Base-by-base conservation (phyloP, 208 protist genomes). In the Balamuthia mandrillaris region DNA sequence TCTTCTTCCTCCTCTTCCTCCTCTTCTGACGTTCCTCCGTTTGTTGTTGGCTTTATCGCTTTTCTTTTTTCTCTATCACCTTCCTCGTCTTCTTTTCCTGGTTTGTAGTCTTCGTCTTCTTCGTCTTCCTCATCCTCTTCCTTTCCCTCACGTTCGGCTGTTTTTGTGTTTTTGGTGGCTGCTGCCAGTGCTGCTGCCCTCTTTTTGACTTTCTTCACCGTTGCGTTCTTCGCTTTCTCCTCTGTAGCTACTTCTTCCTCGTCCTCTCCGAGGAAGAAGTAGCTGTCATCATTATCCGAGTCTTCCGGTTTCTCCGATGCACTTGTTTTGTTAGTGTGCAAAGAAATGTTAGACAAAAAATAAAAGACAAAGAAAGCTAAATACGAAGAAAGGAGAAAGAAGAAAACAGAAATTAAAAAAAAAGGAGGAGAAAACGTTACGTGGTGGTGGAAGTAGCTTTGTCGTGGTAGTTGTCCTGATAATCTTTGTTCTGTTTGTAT, bases 401-500 rank as follows among this genome's bases (percentile, higher is more conserved):
- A 60, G 31, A 60, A n/a, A 27, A 16, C 6, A 4, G 31, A n/a
- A 60, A 60, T 7, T 7, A 16, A 18, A 27, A 18, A 4, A 4
- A 18, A 16, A 18, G 31, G 54, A 31, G n/a, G n/a, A n/a, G n/a
- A n/a, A n/a, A 16, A 42, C 51, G 51, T 42, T 74, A 52, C 24
- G 65, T 74, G 65, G 65, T 37, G 7, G 21, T 42, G 9, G 65
- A 45, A 35, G 51, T 52, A 18, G 18, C 65, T 31, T 74, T 74
- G 65, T 74, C 51, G n/a, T n/a, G n/a, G 33, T 37, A 3, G 65
- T 74, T 74, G n/a, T 54, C 72, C 24, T 86, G 37, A 47, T 86
- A 63, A 27, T 88, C 85, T 41, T 81, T 75, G 33, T 89, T 91
- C 66, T 89, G 81, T 33, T 91, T 83, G 61, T 87, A 81, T 27